Evolutionary conservation across 257 asterid genomes (phyloP).

Genomic region (Leptodermis oblonga): DNA sequence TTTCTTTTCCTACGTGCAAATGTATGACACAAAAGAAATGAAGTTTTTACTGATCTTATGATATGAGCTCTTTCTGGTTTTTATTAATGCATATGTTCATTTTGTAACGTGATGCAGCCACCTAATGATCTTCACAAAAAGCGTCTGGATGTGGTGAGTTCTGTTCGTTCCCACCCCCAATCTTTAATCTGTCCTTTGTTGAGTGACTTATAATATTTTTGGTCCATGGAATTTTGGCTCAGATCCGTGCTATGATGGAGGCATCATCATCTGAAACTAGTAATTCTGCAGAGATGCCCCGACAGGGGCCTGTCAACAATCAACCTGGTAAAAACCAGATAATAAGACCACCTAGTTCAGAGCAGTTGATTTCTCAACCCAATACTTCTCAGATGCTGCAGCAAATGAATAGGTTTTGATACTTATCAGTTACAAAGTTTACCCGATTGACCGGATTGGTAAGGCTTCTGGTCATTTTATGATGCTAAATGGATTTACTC

Average conservation of each 20-base stretch:
- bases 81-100: slow-evolving; percentile 14
- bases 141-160: slow-evolving; percentile 79
- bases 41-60: background rate
- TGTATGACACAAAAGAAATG: background rate
- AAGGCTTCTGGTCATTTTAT: background rate
- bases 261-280: slow-evolving; percentile 47
- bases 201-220: background rate
- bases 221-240: slow-evolving; percentile 22
- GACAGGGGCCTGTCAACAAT: slow-evolving; percentile 49
- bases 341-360: slow-evolving; percentile 72
- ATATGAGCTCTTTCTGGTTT: slow-evolving; percentile 8
- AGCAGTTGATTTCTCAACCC: slow-evolving; percentile 64
- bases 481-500: background rate
- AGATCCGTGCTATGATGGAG: slow-evolving; percentile 63
- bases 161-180: slow-evolving; percentile 4
- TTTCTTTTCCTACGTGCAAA: background rate
- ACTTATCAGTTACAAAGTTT: too few species aligned
- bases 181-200: slow-evolving; percentile 1
- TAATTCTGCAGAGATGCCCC: slow-evolving; percentile 42
- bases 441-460: background rate
- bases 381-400: slow-evolving; percentile 55
- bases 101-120: slow-evolving; percentile 53
- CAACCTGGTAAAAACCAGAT: slow-evolving; percentile 50
- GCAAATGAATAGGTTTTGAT: slow-evolving; percentile 59
- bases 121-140: slow-evolving; percentile 66